Percentiles rank a stretch among this genome's conserved stretches.
Conservation (phyloP, 208 protist species). For the Leishmania mexicana region DNA sequence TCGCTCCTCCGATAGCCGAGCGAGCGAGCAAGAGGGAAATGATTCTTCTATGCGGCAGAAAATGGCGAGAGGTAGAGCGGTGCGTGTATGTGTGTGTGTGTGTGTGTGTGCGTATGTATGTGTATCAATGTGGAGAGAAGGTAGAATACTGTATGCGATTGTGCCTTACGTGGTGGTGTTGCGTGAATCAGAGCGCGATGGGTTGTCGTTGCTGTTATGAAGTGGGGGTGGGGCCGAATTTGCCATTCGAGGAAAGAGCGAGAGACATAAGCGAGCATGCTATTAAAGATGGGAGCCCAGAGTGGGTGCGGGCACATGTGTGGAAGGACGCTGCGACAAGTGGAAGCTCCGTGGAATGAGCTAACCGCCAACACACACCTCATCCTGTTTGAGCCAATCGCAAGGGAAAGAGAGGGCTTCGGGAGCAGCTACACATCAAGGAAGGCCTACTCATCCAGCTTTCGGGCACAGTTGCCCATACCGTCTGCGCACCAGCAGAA, state of each 20-base stretch:
- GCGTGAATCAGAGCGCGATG: neutral
- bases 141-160: neutral
- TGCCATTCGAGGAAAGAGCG: neutral
- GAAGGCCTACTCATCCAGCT: neutral
- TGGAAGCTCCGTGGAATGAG: neutral
- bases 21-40: neutral
- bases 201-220: neutral
- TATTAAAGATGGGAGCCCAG: neutral
- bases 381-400: neutral
- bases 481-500: neutral
- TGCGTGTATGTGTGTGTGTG: neutral
- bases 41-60: neutral
- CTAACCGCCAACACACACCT: neutral
- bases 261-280: neutral
- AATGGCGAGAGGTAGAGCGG: neutral
- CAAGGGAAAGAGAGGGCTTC: neutral
- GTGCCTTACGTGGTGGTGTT: neutral
- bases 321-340: neutral
- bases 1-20: neutral
- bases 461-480: neutral
- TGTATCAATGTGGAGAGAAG: neutral
- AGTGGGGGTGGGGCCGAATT: neutral
- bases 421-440: neutral
- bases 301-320: neutral
- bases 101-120: neutral